Evolutionary conservation across 2,329 filamentous ascomycete genomes (phyloP), one percentile per base, ranked within the genome.

Genomic region (Diaporthe batatas): DNA sequence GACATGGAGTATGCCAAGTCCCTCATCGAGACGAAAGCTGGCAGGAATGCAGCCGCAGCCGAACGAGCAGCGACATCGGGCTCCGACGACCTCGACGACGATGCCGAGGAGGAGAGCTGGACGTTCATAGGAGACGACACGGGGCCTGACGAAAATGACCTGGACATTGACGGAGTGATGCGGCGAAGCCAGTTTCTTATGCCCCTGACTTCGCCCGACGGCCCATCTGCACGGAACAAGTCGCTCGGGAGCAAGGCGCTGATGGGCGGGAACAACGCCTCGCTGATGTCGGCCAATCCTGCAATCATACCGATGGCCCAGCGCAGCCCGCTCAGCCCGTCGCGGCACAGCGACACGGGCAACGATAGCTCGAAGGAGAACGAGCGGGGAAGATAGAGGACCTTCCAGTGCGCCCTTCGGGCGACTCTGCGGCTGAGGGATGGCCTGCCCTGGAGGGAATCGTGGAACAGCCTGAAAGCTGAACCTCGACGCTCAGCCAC

Each of bases 1-100:
- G 96, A 98, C 80, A 88, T 98, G 71, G 96, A 98, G 80, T 98
- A 98, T 78, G 95, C 96, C 49, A 93, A 90, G 81, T 92, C 92
- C 21, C 86, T 98, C 57, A 93, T 98, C 80, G 93, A 93, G 81
- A 89, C 85, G 72, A 90, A 89, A 80, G 83, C 84, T 1, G 85
- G 84, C 75, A 89, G 89, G 81, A 91, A 85, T 71, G 81, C 75
- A 3, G 74, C 76, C 10, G 80, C 80, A n/a, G 80, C 82, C 54
- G 79, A 78, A 39, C 78, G 78, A 8, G 81, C 81, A 7, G 81
- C 81, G 57, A 73, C 55, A 3, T 70, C 57, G 16, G 77, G 73
- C 62, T 72, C 77, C 2, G 83, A 81, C 74, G 81, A 89, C 51
- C 86, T 90, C 65, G 84, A 88, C 16, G 84, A 83, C 58, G 91